phyloP scores from a whole-genome alignment of 1,139 yeast species.

The Saccharomyces pastorianus region DNA sequence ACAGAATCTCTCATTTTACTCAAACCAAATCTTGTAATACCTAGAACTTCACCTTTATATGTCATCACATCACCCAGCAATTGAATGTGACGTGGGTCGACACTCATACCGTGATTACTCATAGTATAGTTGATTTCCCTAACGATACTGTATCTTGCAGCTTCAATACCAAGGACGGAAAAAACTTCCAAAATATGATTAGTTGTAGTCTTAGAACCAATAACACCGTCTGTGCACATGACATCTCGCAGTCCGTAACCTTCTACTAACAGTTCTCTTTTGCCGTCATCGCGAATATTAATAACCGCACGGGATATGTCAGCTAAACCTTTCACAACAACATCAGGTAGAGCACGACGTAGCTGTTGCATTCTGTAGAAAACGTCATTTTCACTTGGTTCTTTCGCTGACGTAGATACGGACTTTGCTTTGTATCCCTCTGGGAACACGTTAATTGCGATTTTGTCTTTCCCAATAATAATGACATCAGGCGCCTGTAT shows the following conservation, averaged over 20 bases:
- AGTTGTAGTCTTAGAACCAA: conserved; percentile 79
- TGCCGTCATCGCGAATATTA: conserved; percentile 75
- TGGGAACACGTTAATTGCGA: conserved; percentile 64
- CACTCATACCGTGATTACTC: conserved; percentile 99
- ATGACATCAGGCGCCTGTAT: conserved; percentile 66
- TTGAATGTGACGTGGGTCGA: conserved; percentile 98
- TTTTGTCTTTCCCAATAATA: conserved; percentile 55
- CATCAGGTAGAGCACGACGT: conserved; percentile 74
- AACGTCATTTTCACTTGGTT: conserved; percentile 50
- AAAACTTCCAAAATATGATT: conserved; percentile 89
- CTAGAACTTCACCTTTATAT: conserved; percentile 94
- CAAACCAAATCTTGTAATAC: conserved; percentile 95
- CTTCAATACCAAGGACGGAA: conserved; percentile 92
- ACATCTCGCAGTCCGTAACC: conserved; percentile 95
- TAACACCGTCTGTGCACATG: conserved; percentile 95
- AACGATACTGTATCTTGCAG: conserved; percentile 88
- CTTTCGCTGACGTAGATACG: conserved; percentile 36
- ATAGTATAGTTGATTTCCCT: conserved; percentile 94
- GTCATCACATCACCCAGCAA: conserved; percentile 97
- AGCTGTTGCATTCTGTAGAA: conserved; percentile 86
- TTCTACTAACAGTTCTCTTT: conserved; percentile 87
- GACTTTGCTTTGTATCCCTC: conserved; percentile 43
- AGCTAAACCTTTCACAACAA: conserved; percentile 88
- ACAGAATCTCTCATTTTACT: conserved; percentile 99
- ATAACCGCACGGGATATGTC: conserved; percentile 93